Percentiles rank a stretch among this genome's conserved stretches.
Evolutionary conservation across 2,329 filamentous ascomycete species (phyloP).

Genomic region (Hymenoscyphus linearis): DNA sequence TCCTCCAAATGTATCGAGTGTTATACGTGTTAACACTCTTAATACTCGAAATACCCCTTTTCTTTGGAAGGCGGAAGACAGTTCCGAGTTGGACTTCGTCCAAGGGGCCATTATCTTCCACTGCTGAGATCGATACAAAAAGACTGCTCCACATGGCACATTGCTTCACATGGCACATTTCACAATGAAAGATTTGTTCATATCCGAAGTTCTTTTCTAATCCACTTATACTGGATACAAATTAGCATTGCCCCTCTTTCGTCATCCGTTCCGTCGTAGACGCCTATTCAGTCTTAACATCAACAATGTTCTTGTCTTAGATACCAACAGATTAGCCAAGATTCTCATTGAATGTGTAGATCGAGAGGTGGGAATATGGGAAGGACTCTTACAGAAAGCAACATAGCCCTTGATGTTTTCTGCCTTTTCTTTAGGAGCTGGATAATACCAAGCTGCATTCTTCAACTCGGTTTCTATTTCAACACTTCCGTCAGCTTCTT

Average conservation of each 20-base stretch:
- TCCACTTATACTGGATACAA: background rate
- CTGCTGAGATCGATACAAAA: too few relatives aligned
- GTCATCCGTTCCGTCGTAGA: background rate
- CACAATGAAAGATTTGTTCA: too few relatives aligned
- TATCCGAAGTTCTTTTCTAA: background rate
- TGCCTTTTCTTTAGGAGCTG: constrained; percentile 37
- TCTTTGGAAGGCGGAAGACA: too few relatives aligned
- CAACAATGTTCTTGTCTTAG: constrained; percentile 26
- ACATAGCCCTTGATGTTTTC: constrained; percentile 40
- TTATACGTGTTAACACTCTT: too few relatives aligned
- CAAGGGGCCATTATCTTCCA: too few relatives aligned
- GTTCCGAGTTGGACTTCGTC: too few relatives aligned
- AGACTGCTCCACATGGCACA: too few relatives aligned
- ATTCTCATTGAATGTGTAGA: too few relatives aligned
- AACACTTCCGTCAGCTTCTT: background rate
- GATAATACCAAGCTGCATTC: constrained; percentile 44
- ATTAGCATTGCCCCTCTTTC: background rate
- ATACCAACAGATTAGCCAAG: background rate
- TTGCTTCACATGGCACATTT: too few relatives aligned
- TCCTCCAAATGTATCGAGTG: too few relatives aligned
- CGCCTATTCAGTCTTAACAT: constrained; percentile 20
- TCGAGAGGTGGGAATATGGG: background rate
- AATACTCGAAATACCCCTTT: too few relatives aligned
- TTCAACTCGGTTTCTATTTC: constrained; percentile 34
- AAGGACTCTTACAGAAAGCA: constrained; percentile 39